Percentiles rank a stretch among this genome's conserved stretches.
Evolutionary conservation across 371 early-diverging fungal genomes (phyloP).

Genomic region (Mortierella sp.): DNA sequence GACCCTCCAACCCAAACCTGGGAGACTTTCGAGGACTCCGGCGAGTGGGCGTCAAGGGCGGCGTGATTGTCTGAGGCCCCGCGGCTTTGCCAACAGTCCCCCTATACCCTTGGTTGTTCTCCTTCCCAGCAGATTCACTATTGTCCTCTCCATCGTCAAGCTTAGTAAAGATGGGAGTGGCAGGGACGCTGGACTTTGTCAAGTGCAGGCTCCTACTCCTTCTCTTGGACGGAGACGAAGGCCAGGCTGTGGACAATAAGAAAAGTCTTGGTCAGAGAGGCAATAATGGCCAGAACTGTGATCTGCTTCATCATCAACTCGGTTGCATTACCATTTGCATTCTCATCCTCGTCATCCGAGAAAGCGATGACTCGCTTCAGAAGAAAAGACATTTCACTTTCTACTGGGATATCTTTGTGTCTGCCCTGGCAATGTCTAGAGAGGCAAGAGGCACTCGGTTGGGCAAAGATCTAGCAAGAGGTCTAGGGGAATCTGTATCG

Average conservation of each 20-base stretch:
- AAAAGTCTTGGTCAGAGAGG: not conserved
- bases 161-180: constrained; percentile 9
- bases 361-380: constrained; percentile 16
- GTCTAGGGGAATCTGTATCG: too few species aligned
- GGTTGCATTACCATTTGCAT: not conserved
- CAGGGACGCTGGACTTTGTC: constrained; percentile 6
- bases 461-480: too few species aligned
- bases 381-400: constrained; percentile 5
- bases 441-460: too few species aligned
- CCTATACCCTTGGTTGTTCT: not conserved
- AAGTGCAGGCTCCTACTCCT: not conserved
- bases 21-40: constrained; percentile 7
- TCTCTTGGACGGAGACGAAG: constrained; percentile 13
- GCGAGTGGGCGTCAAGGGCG: constrained; percentile 22
- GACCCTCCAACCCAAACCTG: not conserved
- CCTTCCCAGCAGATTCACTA: not conserved
- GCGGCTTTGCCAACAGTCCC: not conserved
- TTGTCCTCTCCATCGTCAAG: not conserved
- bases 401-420: too few species aligned
- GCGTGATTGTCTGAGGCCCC: constrained; percentile 12
- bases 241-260: not conserved
- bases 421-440: too few species aligned
- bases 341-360: constrained; percentile 18
- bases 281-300: not conserved
- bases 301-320: too few species aligned